Evolutionary conservation across 345 rosid species (phyloP).

Genomic region (Excoecaria agallocha): DNA sequence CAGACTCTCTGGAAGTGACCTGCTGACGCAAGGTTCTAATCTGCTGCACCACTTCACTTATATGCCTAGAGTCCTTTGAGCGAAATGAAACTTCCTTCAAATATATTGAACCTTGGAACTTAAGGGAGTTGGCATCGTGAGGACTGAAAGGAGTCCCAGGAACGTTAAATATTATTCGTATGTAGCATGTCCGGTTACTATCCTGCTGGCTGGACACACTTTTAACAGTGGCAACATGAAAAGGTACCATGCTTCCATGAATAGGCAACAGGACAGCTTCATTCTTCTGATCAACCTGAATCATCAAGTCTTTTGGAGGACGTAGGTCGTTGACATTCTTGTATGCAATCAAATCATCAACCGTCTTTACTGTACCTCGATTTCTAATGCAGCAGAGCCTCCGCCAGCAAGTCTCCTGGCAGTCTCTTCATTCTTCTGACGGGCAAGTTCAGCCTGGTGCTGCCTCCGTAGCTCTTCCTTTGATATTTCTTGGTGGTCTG

Average conservation of each 20-base stretch:
- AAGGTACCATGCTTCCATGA: slow-evolving; percentile 84
- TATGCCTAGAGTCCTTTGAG: slow-evolving; percentile 88
- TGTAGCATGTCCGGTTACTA: slow-evolving; percentile 72
- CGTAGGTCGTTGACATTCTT: slow-evolving; percentile 85
- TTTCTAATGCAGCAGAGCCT: slow-evolving; percentile 55
- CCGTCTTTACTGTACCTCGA: slow-evolving; percentile 52
- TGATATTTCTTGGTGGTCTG: slow-evolving; percentile 82
- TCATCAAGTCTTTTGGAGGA: slow-evolving; percentile 67
- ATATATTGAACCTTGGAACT: slow-evolving; percentile 71
- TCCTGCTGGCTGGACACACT: slow-evolving; percentile 92
- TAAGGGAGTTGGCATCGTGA: slow-evolving; percentile 64
- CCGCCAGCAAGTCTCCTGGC: slow-evolving; percentile 92
- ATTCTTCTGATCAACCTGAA: slow-evolving; percentile 82
- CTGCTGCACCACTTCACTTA: slow-evolving; percentile 74
- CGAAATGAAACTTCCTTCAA: slow-evolving; percentile 84
- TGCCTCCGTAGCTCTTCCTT: slow-evolving; percentile 93
- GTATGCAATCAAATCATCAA: slow-evolving; percentile 75
- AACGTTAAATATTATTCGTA: slow-evolving; percentile 75
- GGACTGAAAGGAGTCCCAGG: slow-evolving; percentile 87
- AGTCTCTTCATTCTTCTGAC: slow-evolving; percentile 96
- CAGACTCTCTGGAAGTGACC: slow-evolving; percentile 81
- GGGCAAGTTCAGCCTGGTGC: slow-evolving; percentile 99
- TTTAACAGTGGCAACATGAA: slow-evolving; percentile 85
- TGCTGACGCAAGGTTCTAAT: slow-evolving; percentile 81
- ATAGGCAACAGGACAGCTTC: slow-evolving; percentile 85